A percentile compares a stretch with the other conserved stretches of the same genome.
These are phyloP conservation scores for Acephala macrosclerotiorum DNA, from an alignment of 2,329 filamentous ascomycete genomes.

Conservation along the genomic window DNA sequence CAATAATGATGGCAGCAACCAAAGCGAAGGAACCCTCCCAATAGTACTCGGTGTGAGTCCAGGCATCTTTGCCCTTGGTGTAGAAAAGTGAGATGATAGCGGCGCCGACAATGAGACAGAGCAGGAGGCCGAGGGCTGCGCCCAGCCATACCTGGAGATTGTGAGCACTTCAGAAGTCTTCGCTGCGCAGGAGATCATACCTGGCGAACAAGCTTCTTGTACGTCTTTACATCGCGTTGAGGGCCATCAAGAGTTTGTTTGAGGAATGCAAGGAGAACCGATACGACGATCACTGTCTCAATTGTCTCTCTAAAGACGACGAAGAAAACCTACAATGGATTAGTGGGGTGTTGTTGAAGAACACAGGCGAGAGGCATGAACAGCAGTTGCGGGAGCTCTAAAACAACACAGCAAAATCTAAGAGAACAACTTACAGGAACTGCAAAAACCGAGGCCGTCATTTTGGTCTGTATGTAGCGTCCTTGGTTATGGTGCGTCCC, in stretches of 20 bases:
- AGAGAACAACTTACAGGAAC: slow-evolving; percentile 55
- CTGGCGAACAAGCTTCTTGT: slow-evolving; percentile 71
- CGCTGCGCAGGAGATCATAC: slow-evolving; percentile 44
- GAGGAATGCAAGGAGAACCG: slow-evolving; percentile 84
- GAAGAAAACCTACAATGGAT: slow-evolving; percentile 70
- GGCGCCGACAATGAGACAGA: slow-evolving; percentile 65
- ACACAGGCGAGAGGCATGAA: no score
- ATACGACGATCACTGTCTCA: slow-evolving; percentile 85
- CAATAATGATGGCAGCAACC: slow-evolving; percentile 80
- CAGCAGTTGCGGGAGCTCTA: no score
- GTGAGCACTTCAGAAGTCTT: slow-evolving; percentile 10
- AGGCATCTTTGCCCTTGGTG: slow-evolving; percentile 69
- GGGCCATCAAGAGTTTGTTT: slow-evolving; percentile 79
- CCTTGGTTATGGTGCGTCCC: neutral
- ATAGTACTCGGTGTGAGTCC: slow-evolving; percentile 73
- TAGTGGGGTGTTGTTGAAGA: no score
- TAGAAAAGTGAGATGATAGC: slow-evolving; percentile 72
- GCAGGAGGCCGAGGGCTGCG: slow-evolving; percentile 56
- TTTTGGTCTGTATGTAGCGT: slow-evolving; percentile 39
- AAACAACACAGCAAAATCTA: no score
- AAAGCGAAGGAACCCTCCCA: slow-evolving; percentile 85
- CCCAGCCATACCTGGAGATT: slow-evolving; percentile 63
- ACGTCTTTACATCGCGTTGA: slow-evolving; percentile 64
- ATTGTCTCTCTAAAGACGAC: slow-evolving; percentile 87
- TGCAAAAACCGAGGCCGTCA: slow-evolving; percentile 75